Evolutionary conservation across 2,329 filamentous ascomycete genomes (phyloP), one percentile per base, ranked within the genome.

Genomic region (Tolypocladium sp.): DNA sequence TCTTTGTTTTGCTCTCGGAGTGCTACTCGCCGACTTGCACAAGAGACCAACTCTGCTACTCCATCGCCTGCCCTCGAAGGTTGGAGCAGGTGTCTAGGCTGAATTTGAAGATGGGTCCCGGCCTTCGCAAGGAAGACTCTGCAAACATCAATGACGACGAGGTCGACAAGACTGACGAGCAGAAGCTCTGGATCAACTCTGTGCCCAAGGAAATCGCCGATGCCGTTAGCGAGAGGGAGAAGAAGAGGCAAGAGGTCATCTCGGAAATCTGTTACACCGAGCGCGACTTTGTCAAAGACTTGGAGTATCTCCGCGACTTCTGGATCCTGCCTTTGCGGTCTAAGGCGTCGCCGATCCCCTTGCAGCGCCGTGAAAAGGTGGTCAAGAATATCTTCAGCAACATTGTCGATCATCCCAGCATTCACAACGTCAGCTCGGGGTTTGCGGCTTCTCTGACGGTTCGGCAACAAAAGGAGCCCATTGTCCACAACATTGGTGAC

Each of bases 211-310:
- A 97, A 72, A 81, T 99, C 59, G 92, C 92, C 0, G 92, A 97
- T 66, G 90, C 88, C 69, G 88, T 97, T 37, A 87, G 86, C 56
- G 94, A 99, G 65, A 85, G 84, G 65, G 94, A 99, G 74, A 95
- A 96, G 85, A 97, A 97, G 78, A 86, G 94, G 52, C 94, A 99
- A 71, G 94, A 99, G 71, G 90, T 99, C 66, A 97, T 99, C 61
- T 97, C 93, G 7, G 94, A 99, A 73, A 87, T 97, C 62, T 97
- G 95, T 86, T 99, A 99, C 76, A 99, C 94, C 0, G 94, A 99
- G 73, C 86, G 94, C 66, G 94, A 99, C 76, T 99, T 99, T 68
- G 94, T 99, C 71, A 99, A 99, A 78, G 94, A 99, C 74, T 79
- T 99, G 67, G 94, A 99, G 74, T 99, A 99, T 70, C 80, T 99